phyloP scores from a whole-genome alignment of 192 early-diverging fungal species.

The Phlyctochytrium planicorne region DNA sequence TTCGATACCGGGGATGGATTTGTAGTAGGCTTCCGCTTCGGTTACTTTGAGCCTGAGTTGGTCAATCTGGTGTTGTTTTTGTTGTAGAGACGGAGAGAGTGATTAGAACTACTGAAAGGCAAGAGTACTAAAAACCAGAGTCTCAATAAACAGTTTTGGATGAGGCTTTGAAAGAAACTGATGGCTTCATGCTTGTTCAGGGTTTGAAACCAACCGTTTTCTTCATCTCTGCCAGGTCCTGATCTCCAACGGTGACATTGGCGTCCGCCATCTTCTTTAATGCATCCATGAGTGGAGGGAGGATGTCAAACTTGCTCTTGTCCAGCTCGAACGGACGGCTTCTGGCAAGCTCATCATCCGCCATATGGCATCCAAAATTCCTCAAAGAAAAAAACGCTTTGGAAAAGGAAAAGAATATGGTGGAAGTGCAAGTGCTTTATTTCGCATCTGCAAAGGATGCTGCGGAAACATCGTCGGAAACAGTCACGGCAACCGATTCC shows the following conservation, averaged over 20 bases:
- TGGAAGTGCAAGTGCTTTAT: not conserved
- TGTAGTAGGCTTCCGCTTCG: not conserved
- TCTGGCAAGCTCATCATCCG: not conserved
- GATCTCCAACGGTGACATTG: not conserved
- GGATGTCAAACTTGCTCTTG: not conserved
- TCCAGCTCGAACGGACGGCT: not conserved
- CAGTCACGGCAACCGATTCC: not conserved
- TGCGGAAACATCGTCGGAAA: not conserved
- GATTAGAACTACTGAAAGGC: not conserved
- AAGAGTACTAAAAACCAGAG: not conserved
- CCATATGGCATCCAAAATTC: too few species aligned
- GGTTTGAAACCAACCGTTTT: not conserved
- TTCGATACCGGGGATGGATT: not conserved
- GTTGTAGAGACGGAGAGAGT: not conserved
- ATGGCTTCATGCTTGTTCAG: too few species aligned
- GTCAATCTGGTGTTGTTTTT: not conserved
- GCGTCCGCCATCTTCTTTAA: not conserved
- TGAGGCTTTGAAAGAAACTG: too few species aligned
- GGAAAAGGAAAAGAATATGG: not conserved
- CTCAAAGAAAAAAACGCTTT: not conserved
- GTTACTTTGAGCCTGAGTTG: not conserved
- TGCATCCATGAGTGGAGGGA: not conserved
- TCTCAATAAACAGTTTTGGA: not conserved
- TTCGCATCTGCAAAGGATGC: conserved; percentile 8
- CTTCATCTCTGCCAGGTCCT: not conserved